phyloP scores from a whole-genome alignment of 202 grass and related monocot species.

The Schoenoplectus triqueter region DNA sequence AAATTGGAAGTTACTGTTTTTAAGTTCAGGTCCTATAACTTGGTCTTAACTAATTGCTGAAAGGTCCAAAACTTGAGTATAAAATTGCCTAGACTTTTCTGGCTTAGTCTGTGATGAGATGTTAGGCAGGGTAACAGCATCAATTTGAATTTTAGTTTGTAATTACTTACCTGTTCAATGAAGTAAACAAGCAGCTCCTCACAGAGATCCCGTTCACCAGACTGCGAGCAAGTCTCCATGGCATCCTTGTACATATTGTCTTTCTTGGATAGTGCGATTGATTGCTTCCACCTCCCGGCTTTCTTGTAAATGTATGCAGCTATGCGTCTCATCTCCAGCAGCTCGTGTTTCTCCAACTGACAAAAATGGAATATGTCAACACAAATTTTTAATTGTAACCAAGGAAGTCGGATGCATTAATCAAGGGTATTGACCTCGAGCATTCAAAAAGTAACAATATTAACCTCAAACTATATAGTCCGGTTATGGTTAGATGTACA shows the following conservation, averaged over 20 bases:
- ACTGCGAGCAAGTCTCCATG: slow-evolving; percentile 97
- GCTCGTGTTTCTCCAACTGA: slow-evolving; percentile 96
- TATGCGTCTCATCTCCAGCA: slow-evolving; percentile 92
- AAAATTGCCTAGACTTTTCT: not conserved
- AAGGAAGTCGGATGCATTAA: not conserved
- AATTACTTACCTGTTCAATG: slow-evolving; percentile 83
- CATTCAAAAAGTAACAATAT: slow-evolving; percentile 15
- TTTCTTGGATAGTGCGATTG: slow-evolving; percentile 89
- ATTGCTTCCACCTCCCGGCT: slow-evolving; percentile 98
- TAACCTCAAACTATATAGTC: not conserved
- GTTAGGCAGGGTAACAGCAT: not conserved
- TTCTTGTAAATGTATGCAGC: slow-evolving; percentile 98
- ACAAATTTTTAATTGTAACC: not conserved
- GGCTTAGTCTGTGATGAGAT: not conserved
- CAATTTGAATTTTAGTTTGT: slow-evolving; percentile 13
- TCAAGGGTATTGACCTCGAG: not conserved
- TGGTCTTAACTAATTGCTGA: not conserved
- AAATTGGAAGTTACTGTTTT: not conserved
- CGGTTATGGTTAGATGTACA: not conserved
- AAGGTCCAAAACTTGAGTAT: not conserved
- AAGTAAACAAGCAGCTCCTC: slow-evolving; percentile 94
- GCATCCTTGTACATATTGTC: slow-evolving; percentile 97
- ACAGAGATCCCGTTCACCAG: slow-evolving; percentile 85
- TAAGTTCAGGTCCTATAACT: not conserved
- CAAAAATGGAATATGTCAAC: not conserved